A percentile compares a stretch with the other conserved stretches of the same genome.
Conservation (phyloP, 176 grass and related monocot genomes). For the Avena sativa region DNA sequence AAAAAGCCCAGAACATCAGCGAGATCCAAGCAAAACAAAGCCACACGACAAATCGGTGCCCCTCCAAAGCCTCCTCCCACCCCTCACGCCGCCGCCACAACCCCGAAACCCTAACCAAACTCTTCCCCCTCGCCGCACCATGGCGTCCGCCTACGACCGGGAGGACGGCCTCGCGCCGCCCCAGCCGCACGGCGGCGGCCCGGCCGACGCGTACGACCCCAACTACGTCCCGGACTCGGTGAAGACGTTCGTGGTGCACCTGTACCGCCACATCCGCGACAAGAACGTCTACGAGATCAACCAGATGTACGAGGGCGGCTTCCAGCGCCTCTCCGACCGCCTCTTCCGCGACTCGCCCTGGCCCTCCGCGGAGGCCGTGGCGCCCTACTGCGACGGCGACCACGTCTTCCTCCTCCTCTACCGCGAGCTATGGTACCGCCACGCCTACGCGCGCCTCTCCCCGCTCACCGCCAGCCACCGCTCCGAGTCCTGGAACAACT, state of each 20-base stretch:
- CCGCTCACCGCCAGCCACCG: constrained; percentile 70
- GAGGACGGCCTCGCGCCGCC: constrained; percentile 49
- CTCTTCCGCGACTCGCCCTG: constrained; percentile 91
- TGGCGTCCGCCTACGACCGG: constrained; percentile 56
- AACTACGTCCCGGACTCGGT: constrained; percentile 96
- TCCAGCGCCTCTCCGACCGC: constrained; percentile 91
- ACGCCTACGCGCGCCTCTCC: constrained; percentile 78
- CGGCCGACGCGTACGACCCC: constrained; percentile 64
- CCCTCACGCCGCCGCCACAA: constrained; percentile 22
- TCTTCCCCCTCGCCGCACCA: not conserved
- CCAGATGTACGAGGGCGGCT: constrained; percentile 99
- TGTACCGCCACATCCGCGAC: constrained; percentile 97
- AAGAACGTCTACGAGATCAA: constrained; percentile 99
- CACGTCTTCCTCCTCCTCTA: constrained; percentile 98
- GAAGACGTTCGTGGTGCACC: constrained; percentile 93
- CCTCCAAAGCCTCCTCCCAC: constrained; percentile 1
- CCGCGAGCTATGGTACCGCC: constrained; percentile 97
- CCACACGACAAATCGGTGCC: not conserved
- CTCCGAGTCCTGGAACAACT: constrained; percentile 93
- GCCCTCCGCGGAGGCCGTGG: constrained; percentile 79
- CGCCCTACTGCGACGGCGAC: constrained; percentile 88
- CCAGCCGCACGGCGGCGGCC: constrained; percentile 36
- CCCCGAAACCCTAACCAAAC: constrained; percentile 41
- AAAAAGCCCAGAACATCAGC: too few relatives aligned
- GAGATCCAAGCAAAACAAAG: not conserved